These are phyloP conservation scores for Bipolaris oryzae DNA, from an alignment of 2,329 filamentous ascomycete genomes.

Conservation along the genomic window DNA sequence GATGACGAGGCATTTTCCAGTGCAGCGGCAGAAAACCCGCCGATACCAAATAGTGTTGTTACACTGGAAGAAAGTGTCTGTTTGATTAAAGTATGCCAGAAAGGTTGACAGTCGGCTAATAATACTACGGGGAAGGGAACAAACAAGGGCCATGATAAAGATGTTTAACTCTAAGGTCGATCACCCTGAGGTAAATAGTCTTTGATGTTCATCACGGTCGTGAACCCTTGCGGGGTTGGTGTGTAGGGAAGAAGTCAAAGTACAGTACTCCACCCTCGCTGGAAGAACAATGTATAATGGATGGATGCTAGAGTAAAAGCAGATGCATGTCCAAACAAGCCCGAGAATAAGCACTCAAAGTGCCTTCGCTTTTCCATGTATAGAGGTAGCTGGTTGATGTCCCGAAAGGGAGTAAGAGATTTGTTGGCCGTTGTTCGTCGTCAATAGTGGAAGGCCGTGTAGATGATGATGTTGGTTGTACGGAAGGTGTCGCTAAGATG, in stretches of 20 bases:
- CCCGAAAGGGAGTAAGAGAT: slow-evolving; percentile 46
- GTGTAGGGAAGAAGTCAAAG: slow-evolving; percentile 31
- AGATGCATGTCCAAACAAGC: slow-evolving; percentile 27
- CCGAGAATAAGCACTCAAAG: slow-evolving; percentile 22
- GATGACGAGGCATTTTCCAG: background rate
- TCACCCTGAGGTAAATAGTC: slow-evolving; percentile 49
- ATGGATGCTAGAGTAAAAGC: slow-evolving; percentile 28
- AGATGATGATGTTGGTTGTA: slow-evolving; percentile 39
- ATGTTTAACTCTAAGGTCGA: slow-evolving; percentile 48
- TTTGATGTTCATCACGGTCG: slow-evolving; percentile 48
- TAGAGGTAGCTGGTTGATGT: slow-evolving; percentile 33
- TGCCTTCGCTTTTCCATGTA: slow-evolving; percentile 40
- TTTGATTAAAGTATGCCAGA: slow-evolving; percentile 32
- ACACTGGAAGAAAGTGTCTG: slow-evolving; percentile 17
- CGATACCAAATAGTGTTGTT: slow-evolving; percentile 45
- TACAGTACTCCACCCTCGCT: slow-evolving; percentile 31
- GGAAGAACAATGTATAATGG: slow-evolving; percentile 21
- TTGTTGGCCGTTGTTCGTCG: slow-evolving; percentile 40
- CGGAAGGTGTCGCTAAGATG: slow-evolving; percentile 44
- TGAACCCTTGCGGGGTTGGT: slow-evolving; percentile 37
- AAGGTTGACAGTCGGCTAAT: slow-evolving; percentile 12
- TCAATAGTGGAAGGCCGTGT: slow-evolving; percentile 36
- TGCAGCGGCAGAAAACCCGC: slow-evolving; percentile 25
- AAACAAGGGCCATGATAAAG: slow-evolving; percentile 33
- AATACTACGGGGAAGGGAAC: slow-evolving; percentile 15